Evolutionary conservation across 495 filamentous ascomycete species (phyloP), one percentile per base, ranked within the genome.

Genomic region (Trichoderma parareesei): DNA sequence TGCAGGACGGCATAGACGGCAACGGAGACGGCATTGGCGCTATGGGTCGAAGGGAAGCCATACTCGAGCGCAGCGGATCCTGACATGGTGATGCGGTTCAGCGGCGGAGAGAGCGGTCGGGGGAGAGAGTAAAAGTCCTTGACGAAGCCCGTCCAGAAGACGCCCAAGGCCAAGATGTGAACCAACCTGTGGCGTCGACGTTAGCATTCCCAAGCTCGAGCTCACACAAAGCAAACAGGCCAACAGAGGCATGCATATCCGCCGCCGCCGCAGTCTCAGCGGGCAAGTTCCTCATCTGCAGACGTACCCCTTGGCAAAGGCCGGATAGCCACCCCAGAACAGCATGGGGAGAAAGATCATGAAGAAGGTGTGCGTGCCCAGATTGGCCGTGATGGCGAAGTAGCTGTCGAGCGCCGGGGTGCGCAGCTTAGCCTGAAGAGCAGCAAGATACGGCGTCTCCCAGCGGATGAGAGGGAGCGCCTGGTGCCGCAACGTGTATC

Each of bases 321-420:
- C 85, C 38, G 86, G 85, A 71, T 90, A 89, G 38, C 94, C 93
- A 71, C 90, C 93, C 94, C 94, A 98, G 78, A 97, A 97, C 64
- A 97, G 81, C 62, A 97, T 88, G 4, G 94, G 94, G 66, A 98
- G 76, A 60, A 89, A 85, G 62, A 95, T 82, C 93, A 97, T 98
- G 79, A 97, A 98, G 79, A 97, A 97, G 1, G 94, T 98, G 77
- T 98, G 94, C 5, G 94, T 98, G 40, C 94, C 94, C 48, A 98
- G 87, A 76, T 97, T 98, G 68, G 94, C 94, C 2, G 93, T 96
- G 67, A 94, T 88, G 14, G 93, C 93, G 72, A 98, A 98, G 76
- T 96, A 98, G 37, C 90, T 89, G 75, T 98, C 94, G 64, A 97
- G 85, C 4, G 88, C 78, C 2, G 91, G 91, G 13, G 90, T 88